phyloP scores from a whole-genome alignment of 345 rosid genomes.

The Syzygium aqueum region DNA sequence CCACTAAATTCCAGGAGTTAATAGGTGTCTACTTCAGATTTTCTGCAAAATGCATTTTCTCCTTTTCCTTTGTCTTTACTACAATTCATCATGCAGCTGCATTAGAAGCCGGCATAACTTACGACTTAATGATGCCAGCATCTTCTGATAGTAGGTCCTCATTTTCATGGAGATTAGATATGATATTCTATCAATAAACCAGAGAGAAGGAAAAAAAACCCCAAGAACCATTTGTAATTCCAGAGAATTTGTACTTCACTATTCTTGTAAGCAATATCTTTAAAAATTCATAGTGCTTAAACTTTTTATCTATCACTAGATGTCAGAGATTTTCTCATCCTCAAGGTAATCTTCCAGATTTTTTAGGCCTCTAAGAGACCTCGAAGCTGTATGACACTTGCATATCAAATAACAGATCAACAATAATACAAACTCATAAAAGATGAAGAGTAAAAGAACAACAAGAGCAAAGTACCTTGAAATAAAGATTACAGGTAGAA shows the following conservation, averaged over 20 bases:
- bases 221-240: neutral
- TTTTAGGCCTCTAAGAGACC: neutral
- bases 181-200: neutral
- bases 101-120: neutral
- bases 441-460: neutral
- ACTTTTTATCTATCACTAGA: neutral
- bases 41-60: neutral
- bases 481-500: conserved; percentile 72
- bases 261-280: neutral
- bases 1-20: neutral
- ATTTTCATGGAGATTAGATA: neutral
- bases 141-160: neutral
- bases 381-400: neutral
- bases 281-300: neutral
- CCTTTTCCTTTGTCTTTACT: neutral
- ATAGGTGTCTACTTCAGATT: neutral
- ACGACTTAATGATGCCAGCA: neutral
- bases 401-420: neutral
- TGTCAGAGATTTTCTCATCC: neutral
- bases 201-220: neutral
- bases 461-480: conserved; percentile 43
- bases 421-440: neutral
- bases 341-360: neutral
- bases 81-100: neutral
- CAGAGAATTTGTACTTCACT: neutral